phyloP scores from a whole-genome alignment of 192 early-diverging fungal species.

The Backusella tuberculispora region DNA sequence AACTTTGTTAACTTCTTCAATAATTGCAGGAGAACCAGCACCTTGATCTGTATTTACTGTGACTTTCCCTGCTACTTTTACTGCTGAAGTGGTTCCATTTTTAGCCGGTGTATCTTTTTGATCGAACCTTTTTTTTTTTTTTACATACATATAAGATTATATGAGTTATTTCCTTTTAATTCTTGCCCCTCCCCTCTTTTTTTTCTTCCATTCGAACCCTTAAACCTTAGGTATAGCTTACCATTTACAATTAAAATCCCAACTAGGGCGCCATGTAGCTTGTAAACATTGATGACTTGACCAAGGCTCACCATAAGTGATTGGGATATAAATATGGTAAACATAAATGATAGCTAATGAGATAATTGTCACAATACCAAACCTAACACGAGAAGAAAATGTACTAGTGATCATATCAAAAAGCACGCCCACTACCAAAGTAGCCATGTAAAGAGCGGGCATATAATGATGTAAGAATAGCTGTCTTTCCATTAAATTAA shows the following conservation, averaged over 20 bases:
- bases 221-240: conserved; percentile 11
- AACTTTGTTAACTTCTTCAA: not conserved
- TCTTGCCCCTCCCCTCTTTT: not conserved
- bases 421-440: conserved; percentile 71
- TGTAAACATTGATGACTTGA: conserved; percentile 72
- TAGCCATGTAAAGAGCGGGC: conserved; percentile 90
- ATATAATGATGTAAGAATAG: conserved; percentile 97
- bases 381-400: conserved; percentile 54
- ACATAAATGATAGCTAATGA: conserved; percentile 64
- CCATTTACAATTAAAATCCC: conserved; percentile 55
- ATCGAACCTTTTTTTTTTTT: not conserved
- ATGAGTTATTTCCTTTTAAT: no score
- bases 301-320: conserved; percentile 87
- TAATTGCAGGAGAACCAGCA: not conserved
- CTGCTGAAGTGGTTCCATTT: not conserved
- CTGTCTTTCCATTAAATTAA: conserved; percentile 93
- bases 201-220: not conserved
- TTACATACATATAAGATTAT: no score
- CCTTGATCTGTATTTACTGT: not conserved
- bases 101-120: conserved; percentile 1
- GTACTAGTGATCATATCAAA: conserved; percentile 82
- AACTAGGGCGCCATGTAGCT: conserved; percentile 77
- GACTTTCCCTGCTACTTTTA: not conserved
- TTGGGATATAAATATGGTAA: conserved; percentile 74
- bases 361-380: conserved; percentile 52